Conservation (phyloP, 2,329 filamentous ascomycete genomes). For the Fusarium irregulare region DNA sequence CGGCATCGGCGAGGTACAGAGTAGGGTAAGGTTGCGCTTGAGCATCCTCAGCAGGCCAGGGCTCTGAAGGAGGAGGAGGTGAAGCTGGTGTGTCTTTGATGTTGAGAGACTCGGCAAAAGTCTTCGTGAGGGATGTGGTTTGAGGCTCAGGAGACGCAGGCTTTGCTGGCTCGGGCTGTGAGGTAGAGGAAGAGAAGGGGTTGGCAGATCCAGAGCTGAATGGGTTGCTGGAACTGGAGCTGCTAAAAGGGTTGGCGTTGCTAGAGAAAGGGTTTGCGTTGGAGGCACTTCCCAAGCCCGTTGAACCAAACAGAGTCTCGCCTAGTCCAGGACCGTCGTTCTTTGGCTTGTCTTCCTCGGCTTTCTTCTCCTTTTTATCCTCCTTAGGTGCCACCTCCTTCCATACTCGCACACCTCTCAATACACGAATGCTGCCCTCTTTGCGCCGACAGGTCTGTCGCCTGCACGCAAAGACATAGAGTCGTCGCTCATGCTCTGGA, state of each 20-base stretch:
- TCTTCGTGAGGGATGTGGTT: conserved; percentile 61
- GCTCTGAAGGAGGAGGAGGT: conserved; percentile 62
- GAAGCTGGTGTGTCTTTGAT: conserved; percentile 67
- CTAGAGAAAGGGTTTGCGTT: conserved; percentile 71
- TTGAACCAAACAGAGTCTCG: conserved; percentile 76
- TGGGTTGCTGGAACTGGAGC: conserved; percentile 48
- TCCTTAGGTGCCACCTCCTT: conserved; percentile 51
- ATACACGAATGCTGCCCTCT: conserved; percentile 80
- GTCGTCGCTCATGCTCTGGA: conserved; percentile 83
- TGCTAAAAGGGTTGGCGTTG: conserved; percentile 61
- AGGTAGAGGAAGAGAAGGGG: conserved; percentile 52
- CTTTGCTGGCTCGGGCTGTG: conserved; percentile 48
- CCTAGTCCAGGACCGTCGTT: conserved; percentile 64
- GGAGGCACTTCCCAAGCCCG: conserved; percentile 54
- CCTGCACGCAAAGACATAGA: conserved; percentile 88
- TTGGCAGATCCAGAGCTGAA: conserved; percentile 47
- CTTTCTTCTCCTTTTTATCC: conserved; percentile 47
- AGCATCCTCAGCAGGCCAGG: conserved; percentile 77
- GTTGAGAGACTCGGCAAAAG: conserved; percentile 80
- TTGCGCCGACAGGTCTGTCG: conserved; percentile 83
- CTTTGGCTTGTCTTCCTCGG: conserved; percentile 51
- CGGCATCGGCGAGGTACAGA: conserved; percentile 86
- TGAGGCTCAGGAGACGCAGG: conserved; percentile 43
- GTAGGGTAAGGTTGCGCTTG: conserved; percentile 79
- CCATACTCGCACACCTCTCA: conserved; percentile 74